Evolutionary conservation across 2,329 filamentous ascomycete genomes (phyloP).

Genomic region (Tolypocladium amazonense): DNA sequence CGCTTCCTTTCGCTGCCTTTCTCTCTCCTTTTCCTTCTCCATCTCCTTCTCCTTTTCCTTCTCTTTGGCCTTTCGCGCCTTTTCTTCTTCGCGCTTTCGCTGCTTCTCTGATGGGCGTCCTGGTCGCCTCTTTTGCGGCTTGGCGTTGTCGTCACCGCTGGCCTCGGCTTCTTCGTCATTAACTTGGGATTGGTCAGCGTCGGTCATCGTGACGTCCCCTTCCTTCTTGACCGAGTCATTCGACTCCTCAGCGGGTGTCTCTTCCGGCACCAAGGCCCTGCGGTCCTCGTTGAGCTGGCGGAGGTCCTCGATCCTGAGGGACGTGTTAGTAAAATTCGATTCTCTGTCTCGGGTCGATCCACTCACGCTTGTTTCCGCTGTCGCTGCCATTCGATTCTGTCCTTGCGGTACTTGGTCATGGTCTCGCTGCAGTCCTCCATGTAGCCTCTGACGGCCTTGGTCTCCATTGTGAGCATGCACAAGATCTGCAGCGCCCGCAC

Average conservation of each 20-base stretch:
- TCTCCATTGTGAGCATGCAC: slow-evolving; percentile 75
- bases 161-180: slow-evolving; percentile 54
- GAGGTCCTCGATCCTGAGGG: slow-evolving; percentile 55
- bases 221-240: slow-evolving; percentile 37
- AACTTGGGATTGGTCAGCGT: slow-evolving; percentile 49
- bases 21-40: slow-evolving; percentile 43
- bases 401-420: slow-evolving; percentile 91
- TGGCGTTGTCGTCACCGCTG: slow-evolving; percentile 61
- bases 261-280: slow-evolving; percentile 63
- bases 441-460: slow-evolving; percentile 75
- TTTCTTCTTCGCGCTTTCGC: slow-evolving; percentile 68
- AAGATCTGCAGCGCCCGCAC: slow-evolving; percentile 74
- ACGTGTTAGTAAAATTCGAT: slow-evolving; percentile 1
- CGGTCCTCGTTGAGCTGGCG: slow-evolving; percentile 61
- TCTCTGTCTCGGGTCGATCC: too few species aligned
- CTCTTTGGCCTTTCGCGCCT: slow-evolving; percentile 63
- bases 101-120: slow-evolving; percentile 54
- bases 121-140: slow-evolving; percentile 39
- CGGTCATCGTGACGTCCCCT: slow-evolving; percentile 51
- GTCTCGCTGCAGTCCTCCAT: slow-evolving; percentile 87
- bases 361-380: slow-evolving; percentile 56
- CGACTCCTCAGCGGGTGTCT: slow-evolving; percentile 53
- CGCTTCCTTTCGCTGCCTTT: slow-evolving; percentile 56
- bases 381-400: slow-evolving; percentile 87
- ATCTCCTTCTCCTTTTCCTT: slow-evolving; percentile 56